Evolutionary conservation across 208 protist genomes (phyloP), one percentile per base, ranked within the genome.

Genomic region (Leishmania guyanensis): DNA sequence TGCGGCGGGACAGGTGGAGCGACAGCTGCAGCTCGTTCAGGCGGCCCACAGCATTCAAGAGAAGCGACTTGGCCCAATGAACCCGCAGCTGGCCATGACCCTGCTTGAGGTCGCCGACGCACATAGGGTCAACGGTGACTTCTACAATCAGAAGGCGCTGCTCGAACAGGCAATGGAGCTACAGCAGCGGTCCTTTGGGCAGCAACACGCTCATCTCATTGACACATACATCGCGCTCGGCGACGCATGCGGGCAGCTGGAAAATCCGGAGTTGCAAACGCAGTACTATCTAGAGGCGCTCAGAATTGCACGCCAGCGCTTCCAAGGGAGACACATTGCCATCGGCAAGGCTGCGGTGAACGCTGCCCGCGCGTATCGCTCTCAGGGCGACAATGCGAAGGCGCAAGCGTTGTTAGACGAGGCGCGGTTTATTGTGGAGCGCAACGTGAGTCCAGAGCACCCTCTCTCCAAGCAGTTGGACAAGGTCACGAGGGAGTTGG

Each of bases 101-200:
- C 85, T 95, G 26, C 77, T 96, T 46, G 90, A 96, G 50, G 79
- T 97, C 29, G 93, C 94, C 17, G 85, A 82, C 46, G 92, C 92
- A 54, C 83, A 96, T 86, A 84, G 79, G 14, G 90, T 85, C 48
- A 94, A 95, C 81, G 80, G 79, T 68, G 88, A 98, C 74, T 83
- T 94, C 78, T 89, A 90, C 75, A 92, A 89, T 62, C 85, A 90
- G 75, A 92, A 91, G 75, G 91, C 91, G 16, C 78, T 92, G 66
- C 83, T 98, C 50, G 93, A 98, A 76, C 85, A 87, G 73, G 89
- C 95, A 56, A 84, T 97, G 62, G 86, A 91, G 56, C 78, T 96
- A 60, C 95, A 98, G 88, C 88, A 90, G 76, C 88, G 92, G n/a
- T 86, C 92, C 43, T 93, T 97, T 88, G 95, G 93, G 46, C 87